These are phyloP conservation scores for Tephrocybe sp. DNA, from an alignment of 768 basidiomycete species.

Conservation along the genomic window DNA sequence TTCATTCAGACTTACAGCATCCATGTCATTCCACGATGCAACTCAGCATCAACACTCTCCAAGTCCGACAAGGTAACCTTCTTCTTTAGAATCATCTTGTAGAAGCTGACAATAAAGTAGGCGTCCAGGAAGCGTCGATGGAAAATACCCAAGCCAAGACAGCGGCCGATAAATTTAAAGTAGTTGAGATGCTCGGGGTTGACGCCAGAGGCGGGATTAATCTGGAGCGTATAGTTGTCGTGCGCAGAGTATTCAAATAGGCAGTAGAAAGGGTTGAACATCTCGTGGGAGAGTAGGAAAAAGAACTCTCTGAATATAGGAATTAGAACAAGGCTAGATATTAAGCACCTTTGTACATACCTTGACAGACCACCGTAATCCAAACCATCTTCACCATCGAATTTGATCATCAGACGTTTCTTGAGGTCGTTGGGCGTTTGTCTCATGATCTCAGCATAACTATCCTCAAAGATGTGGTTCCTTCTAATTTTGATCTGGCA, in stretches of 20 bases:
- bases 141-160: constrained; percentile 95
- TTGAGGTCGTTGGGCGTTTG: constrained; percentile 98
- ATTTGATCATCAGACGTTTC: constrained; percentile 99
- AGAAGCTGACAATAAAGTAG: constrained; percentile 99
- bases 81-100: constrained; percentile 99
- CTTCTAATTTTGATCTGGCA: constrained; percentile 98
- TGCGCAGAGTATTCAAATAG: constrained; percentile 99
- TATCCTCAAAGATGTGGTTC: constrained; percentile 99
- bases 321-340: constrained; percentile 3
- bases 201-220: constrained; percentile 96
- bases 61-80: constrained; percentile 92
- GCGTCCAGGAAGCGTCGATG: constrained; percentile 98
- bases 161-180: constrained; percentile 99
- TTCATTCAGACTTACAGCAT: constrained; percentile 77
- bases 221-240: constrained; percentile 99
- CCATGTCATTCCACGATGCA: constrained; percentile 96
- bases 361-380: constrained; percentile 98
- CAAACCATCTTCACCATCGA: constrained; percentile 97
- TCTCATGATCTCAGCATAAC: constrained; percentile 99
- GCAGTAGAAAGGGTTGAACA: constrained; percentile 99
- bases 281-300: constrained; percentile 98
- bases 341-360: constrained; percentile 39
- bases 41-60: constrained; percentile 94
- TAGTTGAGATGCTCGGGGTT: constrained; percentile 99
- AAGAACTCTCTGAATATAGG: constrained; percentile 84